phyloP scores from a whole-genome alignment of 805 yeast species.

The Monosporozyma solicola region DNA sequence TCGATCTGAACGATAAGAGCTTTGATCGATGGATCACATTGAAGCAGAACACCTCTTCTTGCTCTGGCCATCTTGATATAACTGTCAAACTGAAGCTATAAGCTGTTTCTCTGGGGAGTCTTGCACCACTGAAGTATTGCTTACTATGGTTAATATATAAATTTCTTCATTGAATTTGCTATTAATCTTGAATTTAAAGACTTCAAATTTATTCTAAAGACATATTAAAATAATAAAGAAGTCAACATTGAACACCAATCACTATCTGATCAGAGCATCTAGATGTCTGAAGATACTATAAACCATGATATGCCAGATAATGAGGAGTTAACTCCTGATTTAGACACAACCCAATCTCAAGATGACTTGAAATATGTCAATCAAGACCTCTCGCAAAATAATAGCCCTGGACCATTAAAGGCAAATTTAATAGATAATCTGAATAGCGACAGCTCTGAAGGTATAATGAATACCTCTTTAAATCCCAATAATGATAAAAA shows the following conservation, averaged over 20 bases:
- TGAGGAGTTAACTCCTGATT: neutral
- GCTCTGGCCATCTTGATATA: constrained; percentile 40
- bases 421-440: neutral
- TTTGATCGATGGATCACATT: constrained; percentile 85
- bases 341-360: neutral
- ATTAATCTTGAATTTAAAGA: neutral
- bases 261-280: neutral
- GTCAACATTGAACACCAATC: neutral
- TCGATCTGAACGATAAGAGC: constrained; percentile 83
- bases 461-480: neutral
- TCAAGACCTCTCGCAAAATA: neutral
- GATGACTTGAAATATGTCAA: neutral
- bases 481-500: neutral
- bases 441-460: neutral
- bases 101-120: neutral
- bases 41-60: constrained; percentile 44
- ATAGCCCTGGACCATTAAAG: neutral
- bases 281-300: neutral
- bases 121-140: neutral
- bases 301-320: neutral
- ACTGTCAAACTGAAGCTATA: neutral
- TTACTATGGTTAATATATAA: neutral
- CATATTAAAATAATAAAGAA: neutral
- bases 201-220: constrained; percentile 1
- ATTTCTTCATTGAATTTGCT: neutral